Base-by-base conservation (phyloP, 2,329 filamentous ascomycete genomes). In the Herpotrichia juniperi region DNA sequence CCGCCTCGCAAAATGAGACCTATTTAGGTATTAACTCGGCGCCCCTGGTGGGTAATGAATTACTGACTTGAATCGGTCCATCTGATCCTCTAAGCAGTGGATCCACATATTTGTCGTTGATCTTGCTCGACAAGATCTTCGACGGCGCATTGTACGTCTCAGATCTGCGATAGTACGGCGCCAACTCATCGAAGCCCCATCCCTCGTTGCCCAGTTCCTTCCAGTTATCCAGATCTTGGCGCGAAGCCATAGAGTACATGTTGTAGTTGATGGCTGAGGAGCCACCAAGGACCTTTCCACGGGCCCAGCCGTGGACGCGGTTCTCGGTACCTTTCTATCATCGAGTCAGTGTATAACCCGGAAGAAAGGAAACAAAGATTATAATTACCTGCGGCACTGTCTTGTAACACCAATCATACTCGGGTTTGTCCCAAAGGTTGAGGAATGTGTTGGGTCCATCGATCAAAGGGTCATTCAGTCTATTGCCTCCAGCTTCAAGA, bases 151-250 rank as follows among this genome's bases (percentile, higher is more conserved):
- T 62, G 17, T 72, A 69, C 1, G 61, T 74, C 48, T 76, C 66
- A 12, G 63, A 68, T 49, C 74, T 76, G 22, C 61, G 61, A 42
- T 71, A 71, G 52, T 75, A 76, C 1, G 67, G 69, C 3, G 59
- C 48, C 6, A 76, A 43, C 1, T 62, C 56, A 12, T 72, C 59
- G 60, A 69, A 76, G 16, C 59, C 64, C 75, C 73, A 76, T 7
- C 69, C 70, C 10, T 62, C 51, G 45, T 76, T 76, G 3, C 74
- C 74, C 14, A 75, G 54, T 50, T 69, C 59, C n/a, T 50, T 69
- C 76, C 76, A 78, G 2, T 74, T 72, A 54, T 78, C 66, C 10
- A 70, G 46, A 28, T 68, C 66, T 40, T 67, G 61, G 24, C 56
- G 45, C 1, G 67, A 69, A 4, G 62, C 63, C 63, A 64, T 65